Percentiles rank a stretch among this genome's conserved stretches.
Evolutionary conservation across 2,329 filamentous ascomycete species (phyloP).

Genomic region (Chaetomiaceae sp.): DNA sequence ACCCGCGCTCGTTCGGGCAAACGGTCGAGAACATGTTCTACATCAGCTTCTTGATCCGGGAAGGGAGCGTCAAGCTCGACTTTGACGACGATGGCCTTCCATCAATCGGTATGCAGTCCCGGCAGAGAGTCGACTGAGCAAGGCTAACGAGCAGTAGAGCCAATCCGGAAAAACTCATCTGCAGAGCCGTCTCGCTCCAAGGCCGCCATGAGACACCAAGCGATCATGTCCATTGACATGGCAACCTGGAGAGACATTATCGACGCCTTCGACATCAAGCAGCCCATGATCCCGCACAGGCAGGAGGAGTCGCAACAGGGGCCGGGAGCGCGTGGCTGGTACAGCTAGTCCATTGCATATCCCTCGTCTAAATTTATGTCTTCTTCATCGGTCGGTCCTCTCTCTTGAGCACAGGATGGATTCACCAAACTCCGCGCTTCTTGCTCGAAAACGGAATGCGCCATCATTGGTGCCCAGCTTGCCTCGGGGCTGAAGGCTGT

Average conservation of each 20-base stretch:
- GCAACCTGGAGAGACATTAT: slow-evolving; percentile 76
- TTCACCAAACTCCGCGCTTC: too few species aligned
- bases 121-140: slow-evolving; percentile 30
- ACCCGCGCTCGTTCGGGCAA: slow-evolving; percentile 86
- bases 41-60: slow-evolving; percentile 86
- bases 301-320: slow-evolving; percentile 51
- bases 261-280: slow-evolving; percentile 67
- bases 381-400: not conserved
- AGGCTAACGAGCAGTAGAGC: slow-evolving; percentile 33
- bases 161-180: slow-evolving; percentile 43
- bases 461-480: too few species aligned
- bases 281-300: slow-evolving; percentile 81
- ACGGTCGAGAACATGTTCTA: slow-evolving; percentile 98
- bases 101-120: slow-evolving; percentile 63
- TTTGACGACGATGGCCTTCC: slow-evolving; percentile 71
- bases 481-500: not conserved
- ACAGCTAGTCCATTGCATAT: slow-evolving; percentile 37
- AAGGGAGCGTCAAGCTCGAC: slow-evolving; percentile 72
- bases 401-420: too few species aligned
- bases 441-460: too few species aligned
- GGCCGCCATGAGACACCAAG: slow-evolving; percentile 69
- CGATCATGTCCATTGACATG: slow-evolving; percentile 84
- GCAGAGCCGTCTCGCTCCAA: slow-evolving; percentile 32
- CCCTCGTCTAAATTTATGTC: too few species aligned
- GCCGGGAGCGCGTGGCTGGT: slow-evolving; percentile 61